Evolutionary conservation across 2,329 filamentous ascomycete species (phyloP), one percentile per base, ranked within the genome.

Genomic region (Alternaria gaisen): DNA sequence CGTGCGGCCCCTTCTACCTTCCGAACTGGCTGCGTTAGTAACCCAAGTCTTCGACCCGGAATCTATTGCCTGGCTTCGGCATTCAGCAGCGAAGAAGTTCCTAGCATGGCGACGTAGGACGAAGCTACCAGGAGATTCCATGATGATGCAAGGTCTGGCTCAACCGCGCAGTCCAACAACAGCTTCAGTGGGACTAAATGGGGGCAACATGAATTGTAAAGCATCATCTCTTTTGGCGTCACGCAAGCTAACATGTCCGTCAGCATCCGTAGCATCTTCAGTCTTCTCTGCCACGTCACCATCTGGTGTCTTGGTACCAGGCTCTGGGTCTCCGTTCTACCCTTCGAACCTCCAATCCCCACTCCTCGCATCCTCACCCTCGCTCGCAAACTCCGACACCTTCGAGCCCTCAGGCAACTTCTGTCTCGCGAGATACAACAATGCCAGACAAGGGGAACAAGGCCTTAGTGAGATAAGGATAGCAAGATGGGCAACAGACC

Each of bases 81-180:
- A 98, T 77, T 86, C 89, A 1, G 90, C 93, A 2, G 93, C 93
- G 1, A 90, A 90, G 74, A 97, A 97, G 75, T 90, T 92, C 64
- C 79, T 96, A 12, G 83, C 87, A 52, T 95, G 91, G 90, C 85
- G 89, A 55, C 82, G 55, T 60, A 84, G 50, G 79, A 83, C 63
- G 26, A 69, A 64, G 40, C 44, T 77, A 9, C 66, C 73, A 12
- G 68, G 67, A 5, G 67, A 76, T 20, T 72, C 72, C 16, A 68
- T 73, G 43, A 66, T 68, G 20, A 58, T 72, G 26, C 77, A 70
- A n/a, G 67, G 61, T 62, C 61, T 72, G 16, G 54, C 64, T 56
- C 64, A 73, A 62, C 66, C 66, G 20, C 65, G 65, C 12, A 77
- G 68, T 56, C 66, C 69, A 22, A 73, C 68, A 5, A 72, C 69